A percentile compares a stretch with the other conserved stretches of the same genome.
These are phyloP conservation scores for Hypoxylon sp. DNA, from an alignment of 2,329 filamentous ascomycete species.

Conservation along the genomic window DNA sequence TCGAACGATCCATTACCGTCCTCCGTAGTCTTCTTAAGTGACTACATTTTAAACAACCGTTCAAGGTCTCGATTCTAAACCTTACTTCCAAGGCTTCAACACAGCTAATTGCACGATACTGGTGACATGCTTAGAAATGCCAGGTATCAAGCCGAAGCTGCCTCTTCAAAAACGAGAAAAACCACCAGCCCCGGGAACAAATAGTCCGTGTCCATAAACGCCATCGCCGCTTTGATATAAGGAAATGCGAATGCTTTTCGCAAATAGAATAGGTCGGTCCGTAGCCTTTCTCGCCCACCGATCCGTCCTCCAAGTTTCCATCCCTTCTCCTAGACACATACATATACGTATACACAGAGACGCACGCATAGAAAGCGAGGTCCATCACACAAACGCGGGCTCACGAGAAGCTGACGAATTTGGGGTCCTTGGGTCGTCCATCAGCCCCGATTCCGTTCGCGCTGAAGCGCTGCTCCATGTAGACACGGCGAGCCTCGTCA, in stretches of 20 bases:
- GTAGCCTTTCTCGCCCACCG: conserved; percentile 8
- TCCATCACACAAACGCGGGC: neutral
- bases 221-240: conserved; percentile 24
- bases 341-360: conserved; percentile 24
- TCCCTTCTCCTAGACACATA: conserved; percentile 14
- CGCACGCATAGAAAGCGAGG: neutral
- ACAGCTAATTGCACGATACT: conserved; percentile 3
- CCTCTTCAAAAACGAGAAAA: conserved; percentile 3
- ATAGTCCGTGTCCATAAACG: conserved; percentile 34
- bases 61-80: conserved; percentile 12
- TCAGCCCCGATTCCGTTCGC: conserved; percentile 91
- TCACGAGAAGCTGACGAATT: conserved; percentile 93
- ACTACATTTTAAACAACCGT: conserved; percentile 8
- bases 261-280: conserved; percentile 26
- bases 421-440: conserved; percentile 89
- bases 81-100: conserved; percentile 2
- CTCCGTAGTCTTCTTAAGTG: conserved; percentile 3
- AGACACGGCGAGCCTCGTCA: conserved; percentile 89
- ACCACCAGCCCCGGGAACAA: conserved; percentile 4
- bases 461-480: conserved; percentile 87
- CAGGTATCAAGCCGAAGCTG: conserved; percentile 9
- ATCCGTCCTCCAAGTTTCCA: conserved; percentile 9
- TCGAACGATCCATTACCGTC: conserved; percentile 28
- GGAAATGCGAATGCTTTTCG: conserved; percentile 33
- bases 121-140: conserved; percentile 3